Evolutionary conservation across 2,329 filamentous ascomycete genomes (phyloP).

Genomic region (Talaromyces sp.): DNA sequence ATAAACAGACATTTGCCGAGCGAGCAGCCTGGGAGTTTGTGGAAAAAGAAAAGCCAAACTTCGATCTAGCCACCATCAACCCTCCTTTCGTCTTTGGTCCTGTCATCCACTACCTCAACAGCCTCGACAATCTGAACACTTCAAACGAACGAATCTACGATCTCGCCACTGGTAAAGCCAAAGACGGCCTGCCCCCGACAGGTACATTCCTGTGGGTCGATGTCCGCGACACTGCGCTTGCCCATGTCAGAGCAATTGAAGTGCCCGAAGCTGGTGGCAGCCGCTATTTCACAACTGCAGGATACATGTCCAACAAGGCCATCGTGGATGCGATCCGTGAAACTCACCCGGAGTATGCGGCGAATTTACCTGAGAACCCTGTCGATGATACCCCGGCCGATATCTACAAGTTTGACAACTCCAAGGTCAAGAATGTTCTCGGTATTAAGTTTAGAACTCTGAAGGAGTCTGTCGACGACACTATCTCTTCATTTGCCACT

Average conservation of each 20-base stretch:
- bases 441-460: constrained; percentile 36
- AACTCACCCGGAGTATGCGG: constrained; percentile 36
- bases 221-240: constrained; percentile 45
- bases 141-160: constrained; percentile 64
- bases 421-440: constrained; percentile 34
- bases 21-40: constrained; percentile 62
- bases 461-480: constrained; percentile 33
- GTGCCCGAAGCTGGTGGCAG: constrained; percentile 40
- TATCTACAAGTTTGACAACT: constrained; percentile 34
- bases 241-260: constrained; percentile 44
- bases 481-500: constrained; percentile 29
- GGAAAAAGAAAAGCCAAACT: constrained; percentile 50
- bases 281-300: constrained; percentile 41
- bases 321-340: constrained; percentile 38
- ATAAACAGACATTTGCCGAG: constrained; percentile 52
- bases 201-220: constrained; percentile 55
- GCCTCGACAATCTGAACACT: constrained; percentile 62
- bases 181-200: constrained; percentile 53
- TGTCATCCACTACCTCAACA: constrained; percentile 58
- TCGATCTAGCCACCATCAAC: constrained; percentile 58
- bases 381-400: constrained; percentile 24
- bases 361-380: constrained; percentile 35
- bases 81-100: constrained; percentile 61
- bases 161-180: constrained; percentile 58
- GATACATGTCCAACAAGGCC: constrained; percentile 37